These are phyloP conservation scores for Lactarius hatsudake DNA, from an alignment of 768 basidiomycete species.

Conservation along the genomic window DNA sequence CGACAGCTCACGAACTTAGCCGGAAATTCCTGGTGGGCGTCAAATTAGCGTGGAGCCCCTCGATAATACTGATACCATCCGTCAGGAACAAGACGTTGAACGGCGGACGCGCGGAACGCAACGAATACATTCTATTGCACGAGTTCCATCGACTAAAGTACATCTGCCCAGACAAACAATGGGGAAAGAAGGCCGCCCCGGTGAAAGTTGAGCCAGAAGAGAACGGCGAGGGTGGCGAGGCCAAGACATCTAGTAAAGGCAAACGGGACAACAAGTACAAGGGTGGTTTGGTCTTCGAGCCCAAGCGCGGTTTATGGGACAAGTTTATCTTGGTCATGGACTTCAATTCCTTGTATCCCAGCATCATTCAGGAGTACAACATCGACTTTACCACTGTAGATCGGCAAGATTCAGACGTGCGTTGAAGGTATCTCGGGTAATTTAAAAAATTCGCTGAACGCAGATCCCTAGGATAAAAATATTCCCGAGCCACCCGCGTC, in stretches of 20 bases:
- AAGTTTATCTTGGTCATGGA: constrained; percentile 98
- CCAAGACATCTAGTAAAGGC: constrained; percentile 50
- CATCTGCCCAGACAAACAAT: constrained; percentile 92
- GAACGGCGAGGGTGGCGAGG: constrained; percentile 40
- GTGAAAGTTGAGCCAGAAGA: constrained; percentile 58
- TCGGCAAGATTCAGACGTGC: constrained; percentile 55
- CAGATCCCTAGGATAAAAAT: constrained; percentile 67
- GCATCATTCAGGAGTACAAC: constrained; percentile 99
- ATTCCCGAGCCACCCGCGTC: constrained; percentile 84
- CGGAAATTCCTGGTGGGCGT: constrained; percentile 88
- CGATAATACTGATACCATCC: background rate
- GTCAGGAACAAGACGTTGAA: constrained; percentile 94
- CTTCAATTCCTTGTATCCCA: constrained; percentile 98
- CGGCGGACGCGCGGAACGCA: constrained; percentile 96
- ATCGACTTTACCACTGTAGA: constrained; percentile 98
- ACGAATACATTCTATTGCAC: constrained; percentile 97
- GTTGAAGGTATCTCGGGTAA: constrained; percentile 15
- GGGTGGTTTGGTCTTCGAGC: constrained; percentile 96
- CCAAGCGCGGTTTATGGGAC: constrained; percentile 95
- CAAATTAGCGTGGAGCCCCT: background rate
- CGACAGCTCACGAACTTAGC: constrained; percentile 93
- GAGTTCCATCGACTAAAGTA: constrained; percentile 97
- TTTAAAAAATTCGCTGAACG: background rate
- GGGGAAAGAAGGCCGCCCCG: constrained; percentile 65
- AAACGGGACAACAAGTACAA: constrained; percentile 98